Evolutionary conservation across 2,329 filamentous ascomycete species (phyloP), one percentile per base, ranked within the genome.

Genomic region (Falciphora oryzae): DNA sequence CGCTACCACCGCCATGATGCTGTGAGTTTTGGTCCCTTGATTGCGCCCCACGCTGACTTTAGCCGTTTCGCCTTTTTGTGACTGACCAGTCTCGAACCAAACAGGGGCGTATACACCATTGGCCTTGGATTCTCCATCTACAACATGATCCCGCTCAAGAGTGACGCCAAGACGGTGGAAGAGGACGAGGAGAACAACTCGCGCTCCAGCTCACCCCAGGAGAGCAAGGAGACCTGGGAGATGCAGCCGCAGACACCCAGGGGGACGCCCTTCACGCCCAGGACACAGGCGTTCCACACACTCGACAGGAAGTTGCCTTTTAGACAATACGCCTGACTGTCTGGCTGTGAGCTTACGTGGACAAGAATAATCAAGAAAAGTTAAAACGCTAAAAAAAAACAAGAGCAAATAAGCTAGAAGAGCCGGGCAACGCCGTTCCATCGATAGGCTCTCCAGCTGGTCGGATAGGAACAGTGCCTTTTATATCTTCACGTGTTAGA

Each of bases 281-380:
- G 89, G 68, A 90, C 89, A 22, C 81, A 85, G 73, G 89, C 88
- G 1, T 91, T 91, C 72, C 81, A 89, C 70, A 82, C 83, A 16
- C 77, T 89, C 61, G 84, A 88, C 67, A 76, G 85, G 65, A 83
- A 83, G 70, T 73, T 87, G 65, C 85, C 85, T 3, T 72, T 85
- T 61, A 62, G 61, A 44, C 27, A 44, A 25, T 62, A 62, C 10
- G 38, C 61, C n/a, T 53, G 44, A 53, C 3, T 8, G 16, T 50
- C 18, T 50, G 14, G 38, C 3, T 7, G 38, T 44, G 38, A 16
- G 38, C 44, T 53, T 22, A n/a, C 38, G 38, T 50, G 38, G 44
- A 53, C 2, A n/a, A n/a, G n/a, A 53, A 53, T 22, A 53, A 53
- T 53, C 18, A 53, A 53, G 22, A 53, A 25, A 44, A 50, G 7